Percentiles rank a stretch among this genome's conserved stretches.
Evolutionary conservation across 2,329 filamentous ascomycete species (phyloP).

Genomic region (Xenoacremonium recifei): DNA sequence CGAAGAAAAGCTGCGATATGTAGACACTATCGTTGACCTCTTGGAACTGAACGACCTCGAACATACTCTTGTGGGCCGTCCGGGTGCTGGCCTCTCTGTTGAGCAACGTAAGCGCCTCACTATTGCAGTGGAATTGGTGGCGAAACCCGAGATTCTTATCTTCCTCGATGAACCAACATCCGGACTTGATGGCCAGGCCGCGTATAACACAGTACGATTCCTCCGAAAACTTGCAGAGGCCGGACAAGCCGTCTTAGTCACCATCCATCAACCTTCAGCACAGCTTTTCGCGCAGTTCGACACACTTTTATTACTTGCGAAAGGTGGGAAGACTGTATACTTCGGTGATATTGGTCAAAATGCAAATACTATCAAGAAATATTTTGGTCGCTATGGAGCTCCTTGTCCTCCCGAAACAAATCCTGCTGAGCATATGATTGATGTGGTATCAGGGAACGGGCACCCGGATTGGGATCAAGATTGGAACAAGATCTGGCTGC

Average conservation of each 20-base stretch:
- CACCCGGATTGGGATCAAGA: slow-evolving; percentile 31
- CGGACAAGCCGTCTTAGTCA: slow-evolving; percentile 67
- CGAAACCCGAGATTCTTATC: slow-evolving; percentile 58
- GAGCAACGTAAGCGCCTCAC: slow-evolving; percentile 56
- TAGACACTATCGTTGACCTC: slow-evolving; percentile 73
- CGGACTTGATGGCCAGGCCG: slow-evolving; percentile 67
- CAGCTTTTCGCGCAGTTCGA: slow-evolving; percentile 68
- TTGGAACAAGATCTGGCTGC: slow-evolving; percentile 67
- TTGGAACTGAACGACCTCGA: slow-evolving; percentile 48
- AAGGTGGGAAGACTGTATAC: slow-evolving; percentile 64
- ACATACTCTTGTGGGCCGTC: slow-evolving; percentile 45
- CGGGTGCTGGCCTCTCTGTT: slow-evolving; percentile 52
- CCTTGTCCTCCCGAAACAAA: slow-evolving; percentile 63
- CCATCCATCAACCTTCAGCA: slow-evolving; percentile 69
- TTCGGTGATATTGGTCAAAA: slow-evolving; percentile 64
- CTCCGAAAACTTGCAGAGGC: slow-evolving; percentile 63
- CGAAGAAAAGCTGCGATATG: slow-evolving; percentile 72
- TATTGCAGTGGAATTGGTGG: slow-evolving; percentile 60
- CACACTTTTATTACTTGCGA: slow-evolving; percentile 60
- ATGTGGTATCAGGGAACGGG: slow-evolving; percentile 48
- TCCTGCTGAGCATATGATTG: slow-evolving; percentile 75
- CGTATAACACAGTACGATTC: slow-evolving; percentile 64
- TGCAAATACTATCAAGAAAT: slow-evolving; percentile 53
- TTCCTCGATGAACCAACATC: slow-evolving; percentile 64
- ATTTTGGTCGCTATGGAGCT: slow-evolving; percentile 67